Conservation (phyloP, 768 basidiomycete genomes). For the Amanita thiersii region DNA sequence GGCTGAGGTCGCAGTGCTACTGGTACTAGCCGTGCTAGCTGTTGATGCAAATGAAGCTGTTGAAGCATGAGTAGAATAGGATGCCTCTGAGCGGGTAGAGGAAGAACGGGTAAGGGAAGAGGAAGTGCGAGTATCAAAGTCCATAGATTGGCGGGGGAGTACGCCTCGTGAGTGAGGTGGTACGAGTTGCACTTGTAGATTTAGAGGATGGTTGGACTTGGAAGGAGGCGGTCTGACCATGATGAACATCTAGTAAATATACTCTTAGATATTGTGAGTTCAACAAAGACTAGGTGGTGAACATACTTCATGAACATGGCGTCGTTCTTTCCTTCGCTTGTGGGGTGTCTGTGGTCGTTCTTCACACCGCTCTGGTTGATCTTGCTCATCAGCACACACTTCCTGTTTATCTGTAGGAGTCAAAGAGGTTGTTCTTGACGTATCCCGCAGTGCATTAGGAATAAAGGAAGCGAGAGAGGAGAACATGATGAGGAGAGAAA, state of each 20-base stretch:
- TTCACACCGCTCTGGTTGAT: neutral
- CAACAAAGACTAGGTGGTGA: neutral
- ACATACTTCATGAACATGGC: conserved; percentile 3
- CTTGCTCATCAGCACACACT: neutral
- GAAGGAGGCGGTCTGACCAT: conserved; percentile 88
- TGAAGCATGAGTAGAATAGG: conserved; percentile 29
- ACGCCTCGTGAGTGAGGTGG: conserved; percentile 44
- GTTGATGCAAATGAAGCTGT: conserved; percentile 31
- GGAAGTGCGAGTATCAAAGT: conserved; percentile 22
- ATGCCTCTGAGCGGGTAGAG: conserved; percentile 55
- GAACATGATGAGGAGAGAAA: conserved; percentile 3
- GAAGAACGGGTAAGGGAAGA: conserved; percentile 32
- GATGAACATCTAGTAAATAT: conserved; percentile 65
- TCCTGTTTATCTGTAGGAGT: conserved; percentile 4
- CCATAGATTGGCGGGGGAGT: conserved; percentile 38
- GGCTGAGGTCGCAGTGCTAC: conserved; percentile 21
- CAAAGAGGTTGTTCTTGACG: neutral
- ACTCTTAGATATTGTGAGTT: neutral
- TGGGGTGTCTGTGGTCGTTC: neutral
- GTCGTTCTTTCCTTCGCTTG: conserved; percentile 2
- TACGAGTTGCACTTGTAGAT: conserved; percentile 88
- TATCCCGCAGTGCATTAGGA: conserved; percentile 5
- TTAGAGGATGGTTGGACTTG: conserved; percentile 78
- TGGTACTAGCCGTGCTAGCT: conserved; percentile 9
- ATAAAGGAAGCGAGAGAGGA: conserved; percentile 6